Conservation (phyloP, 768 basidiomycete species). For the Stropharia rugosoannulata region DNA sequence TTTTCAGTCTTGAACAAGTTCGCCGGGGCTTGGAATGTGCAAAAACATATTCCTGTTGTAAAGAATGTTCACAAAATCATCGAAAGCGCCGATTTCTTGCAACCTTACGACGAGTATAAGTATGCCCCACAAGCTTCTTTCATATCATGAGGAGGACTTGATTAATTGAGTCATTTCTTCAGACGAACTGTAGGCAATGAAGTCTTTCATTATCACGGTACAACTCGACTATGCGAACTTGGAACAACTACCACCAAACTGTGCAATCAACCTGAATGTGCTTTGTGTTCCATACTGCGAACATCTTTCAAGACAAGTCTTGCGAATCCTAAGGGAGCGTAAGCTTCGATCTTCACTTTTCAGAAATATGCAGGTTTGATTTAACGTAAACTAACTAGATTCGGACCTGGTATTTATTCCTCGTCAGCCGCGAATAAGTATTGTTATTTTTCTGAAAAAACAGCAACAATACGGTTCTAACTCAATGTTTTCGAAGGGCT, state of each 20-base stretch:
- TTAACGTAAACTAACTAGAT: slow-evolving; percentile 10
- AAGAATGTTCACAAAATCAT: slow-evolving; percentile 30
- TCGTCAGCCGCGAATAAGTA: slow-evolving; percentile 31
- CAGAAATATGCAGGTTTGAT: background rate
- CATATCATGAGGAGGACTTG: slow-evolving; percentile 9
- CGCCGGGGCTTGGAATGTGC: slow-evolving; percentile 17
- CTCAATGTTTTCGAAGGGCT: slow-evolving; percentile 15
- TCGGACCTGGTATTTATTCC: slow-evolving; percentile 30
- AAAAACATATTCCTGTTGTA: slow-evolving; percentile 15
- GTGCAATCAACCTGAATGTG: slow-evolving; percentile 22
- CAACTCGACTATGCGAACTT: slow-evolving; percentile 23
- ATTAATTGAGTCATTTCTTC: background rate
- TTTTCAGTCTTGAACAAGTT: slow-evolving; percentile 28
- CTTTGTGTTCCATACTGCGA: slow-evolving; percentile 26
- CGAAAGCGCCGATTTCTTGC: slow-evolving; percentile 21
- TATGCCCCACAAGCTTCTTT: background rate
- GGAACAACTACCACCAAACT: slow-evolving; percentile 20
- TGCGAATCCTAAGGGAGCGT: slow-evolving; percentile 27
- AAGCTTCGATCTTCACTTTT: slow-evolving; percentile 3
- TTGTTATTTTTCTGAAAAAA: too few species aligned
- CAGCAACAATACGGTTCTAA: too few species aligned
- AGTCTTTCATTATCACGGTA: slow-evolving; percentile 32
- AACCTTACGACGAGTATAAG: slow-evolving; percentile 26
- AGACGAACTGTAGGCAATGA: slow-evolving; percentile 19
- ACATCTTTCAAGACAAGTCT: slow-evolving; percentile 32